Evolutionary conservation across 345 rosid genomes (phyloP).

Genomic region (Citrus trifoliata): DNA sequence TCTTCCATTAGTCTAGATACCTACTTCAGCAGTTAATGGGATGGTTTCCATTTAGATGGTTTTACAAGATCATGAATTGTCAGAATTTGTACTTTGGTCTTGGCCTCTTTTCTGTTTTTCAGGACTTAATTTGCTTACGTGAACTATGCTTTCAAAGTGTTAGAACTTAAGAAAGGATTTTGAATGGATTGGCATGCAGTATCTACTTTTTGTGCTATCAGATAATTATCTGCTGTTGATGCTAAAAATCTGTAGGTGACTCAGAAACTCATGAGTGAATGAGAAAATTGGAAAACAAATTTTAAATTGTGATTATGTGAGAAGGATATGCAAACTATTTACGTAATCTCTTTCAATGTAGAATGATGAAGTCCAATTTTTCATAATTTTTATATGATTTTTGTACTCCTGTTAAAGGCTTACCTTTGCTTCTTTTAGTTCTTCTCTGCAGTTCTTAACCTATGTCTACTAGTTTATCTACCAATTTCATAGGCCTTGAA

Average conservation of each 20-base stretch:
- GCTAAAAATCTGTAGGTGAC: neutral
- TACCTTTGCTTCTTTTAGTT: neutral
- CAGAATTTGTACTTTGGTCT: neutral
- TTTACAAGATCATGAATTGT: conserved; percentile 10
- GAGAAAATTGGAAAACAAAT: neutral
- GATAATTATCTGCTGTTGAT: neutral
- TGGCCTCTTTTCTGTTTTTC: neutral
- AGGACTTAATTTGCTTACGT: neutral
- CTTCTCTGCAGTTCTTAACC: neutral
- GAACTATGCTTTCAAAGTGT: neutral
- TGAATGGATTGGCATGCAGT: neutral
- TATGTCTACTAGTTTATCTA: neutral
- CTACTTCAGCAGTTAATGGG: neutral
- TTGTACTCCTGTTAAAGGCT: neutral
- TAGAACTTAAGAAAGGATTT: neutral
- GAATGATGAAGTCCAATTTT: neutral
- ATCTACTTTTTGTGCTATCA: neutral
- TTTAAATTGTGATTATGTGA: neutral
- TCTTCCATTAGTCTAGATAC: neutral
- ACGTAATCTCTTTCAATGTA: neutral
- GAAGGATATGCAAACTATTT: neutral
- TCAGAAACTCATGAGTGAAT: neutral
- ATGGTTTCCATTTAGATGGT: neutral
- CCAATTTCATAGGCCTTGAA: conserved; percentile 47
- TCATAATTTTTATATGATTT: neutral